A percentile compares a stretch with the other conserved stretches of the same genome.
phyloP scores from a whole-genome alignment of 371 early-diverging fungal species.

The Rhizopus stolonifer region DNA sequence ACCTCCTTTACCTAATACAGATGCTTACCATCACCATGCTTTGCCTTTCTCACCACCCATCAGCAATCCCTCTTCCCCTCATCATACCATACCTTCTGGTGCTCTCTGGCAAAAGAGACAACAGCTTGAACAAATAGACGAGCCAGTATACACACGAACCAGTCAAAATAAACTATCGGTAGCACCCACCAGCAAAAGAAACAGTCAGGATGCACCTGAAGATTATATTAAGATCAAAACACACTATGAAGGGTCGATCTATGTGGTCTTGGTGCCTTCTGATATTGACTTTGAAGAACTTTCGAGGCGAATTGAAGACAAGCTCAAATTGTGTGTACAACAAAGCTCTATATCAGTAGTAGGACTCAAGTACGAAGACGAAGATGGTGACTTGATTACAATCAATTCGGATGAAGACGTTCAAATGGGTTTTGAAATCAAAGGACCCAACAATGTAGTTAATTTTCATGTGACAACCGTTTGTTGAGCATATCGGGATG shows the following conservation, averaged over 20 bases:
- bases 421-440: slow-evolving; percentile 83
- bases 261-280: slow-evolving; percentile 81
- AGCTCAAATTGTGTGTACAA: slow-evolving; percentile 64
- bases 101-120: slow-evolving; percentile 25
- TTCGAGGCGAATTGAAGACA: slow-evolving; percentile 77
- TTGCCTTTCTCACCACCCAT: slow-evolving; percentile 52
- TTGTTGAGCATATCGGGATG: too few species aligned
- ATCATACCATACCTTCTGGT: slow-evolving; percentile 20
- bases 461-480: slow-evolving; percentile 37
- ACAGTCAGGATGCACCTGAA: slow-evolving; percentile 8
- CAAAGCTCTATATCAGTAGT: slow-evolving; percentile 36
- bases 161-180: slow-evolving; percentile 3
- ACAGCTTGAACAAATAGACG: slow-evolving; percentile 4
- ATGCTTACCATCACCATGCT: slow-evolving; percentile 15
- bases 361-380: slow-evolving; percentile 86
- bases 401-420: slow-evolving; percentile 89
- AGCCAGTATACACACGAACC: background rate
- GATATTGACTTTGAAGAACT: slow-evolving; percentile 76
- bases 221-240: slow-evolving; percentile 73
- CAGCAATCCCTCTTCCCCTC: slow-evolving; percentile 51
- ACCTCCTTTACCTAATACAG: slow-evolving; percentile 50
- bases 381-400: slow-evolving; percentile 87
- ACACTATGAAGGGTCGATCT: slow-evolving; percentile 81
- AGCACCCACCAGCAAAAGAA: slow-evolving; percentile 10
- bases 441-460: slow-evolving; percentile 41